A percentile compares a stretch with the other conserved stretches of the same genome.
Evolutionary conservation across 768 basidiomycete genomes (phyloP).

Genomic region (Rhodotorula paludigena): DNA sequence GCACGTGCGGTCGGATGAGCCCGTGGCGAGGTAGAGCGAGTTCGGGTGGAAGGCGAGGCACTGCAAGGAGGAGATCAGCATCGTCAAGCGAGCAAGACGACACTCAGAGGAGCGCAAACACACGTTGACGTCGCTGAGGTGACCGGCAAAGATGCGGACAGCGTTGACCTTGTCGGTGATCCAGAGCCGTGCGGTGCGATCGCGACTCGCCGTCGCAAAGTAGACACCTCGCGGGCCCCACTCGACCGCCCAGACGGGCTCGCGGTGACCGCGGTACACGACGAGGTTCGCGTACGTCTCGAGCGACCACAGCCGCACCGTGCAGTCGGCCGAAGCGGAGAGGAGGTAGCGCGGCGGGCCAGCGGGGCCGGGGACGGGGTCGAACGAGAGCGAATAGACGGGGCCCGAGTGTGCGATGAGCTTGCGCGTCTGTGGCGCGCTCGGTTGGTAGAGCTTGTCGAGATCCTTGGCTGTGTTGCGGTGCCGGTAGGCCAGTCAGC

Average conservation of each 20-base stretch:
- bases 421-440: conserved; percentile 77
- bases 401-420: conserved; percentile 95
- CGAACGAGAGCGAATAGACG: conserved; percentile 89
- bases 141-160: conserved; percentile 87
- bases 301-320: conserved; percentile 86
- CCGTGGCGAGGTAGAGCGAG: conserved; percentile 92
- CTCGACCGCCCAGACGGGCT: conserved; percentile 97
- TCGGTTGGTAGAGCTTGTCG: conserved; percentile 54
- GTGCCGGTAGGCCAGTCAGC: neutral
- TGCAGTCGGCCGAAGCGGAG: conserved; percentile 87
- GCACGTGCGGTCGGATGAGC: conserved; percentile 92
- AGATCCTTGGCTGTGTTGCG: conserved; percentile 60
- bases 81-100: conserved; percentile 1
- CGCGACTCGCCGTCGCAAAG: conserved; percentile 91
- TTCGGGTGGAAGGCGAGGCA: conserved; percentile 96
- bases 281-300: conserved; percentile 91
- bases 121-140: conserved; percentile 94
- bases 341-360: conserved; percentile 78
- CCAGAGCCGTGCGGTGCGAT: conserved; percentile 92
- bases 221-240: conserved; percentile 99
- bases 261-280: conserved; percentile 90
- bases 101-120: conserved; percentile 46
- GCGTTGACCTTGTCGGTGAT: conserved; percentile 84
- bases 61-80: conserved; percentile 50
- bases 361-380: conserved; percentile 81